These are phyloP conservation scores for Carex scoparia DNA, from an alignment of 176 grass and related monocot genomes.

Conservation along the genomic window DNA sequence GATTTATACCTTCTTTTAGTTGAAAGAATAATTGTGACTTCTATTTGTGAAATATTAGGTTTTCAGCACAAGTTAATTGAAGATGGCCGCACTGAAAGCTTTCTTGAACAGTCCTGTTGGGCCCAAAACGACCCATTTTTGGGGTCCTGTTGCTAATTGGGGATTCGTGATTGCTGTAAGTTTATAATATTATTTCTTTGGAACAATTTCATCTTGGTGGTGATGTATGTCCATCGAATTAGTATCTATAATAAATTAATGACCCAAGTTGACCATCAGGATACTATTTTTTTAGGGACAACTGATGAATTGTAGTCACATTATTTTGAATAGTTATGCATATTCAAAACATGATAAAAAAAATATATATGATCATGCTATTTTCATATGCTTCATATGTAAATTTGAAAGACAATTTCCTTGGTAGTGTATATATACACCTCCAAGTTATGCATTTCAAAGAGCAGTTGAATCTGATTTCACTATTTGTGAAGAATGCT, in stretches of 20 bases:
- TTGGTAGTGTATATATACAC: background rate
- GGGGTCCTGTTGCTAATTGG: constrained; percentile 74
- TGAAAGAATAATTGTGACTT: background rate
- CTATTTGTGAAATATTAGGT: constrained; percentile 6
- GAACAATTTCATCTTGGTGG: background rate
- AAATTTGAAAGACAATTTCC: background rate
- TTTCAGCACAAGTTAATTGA: constrained; percentile 2
- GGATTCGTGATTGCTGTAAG: constrained; percentile 64
- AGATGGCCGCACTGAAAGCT: constrained; percentile 37
- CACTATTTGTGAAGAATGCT: background rate
- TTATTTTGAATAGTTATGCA: background rate
- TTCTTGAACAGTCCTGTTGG: constrained; percentile 75
- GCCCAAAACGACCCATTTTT: constrained; percentile 82
- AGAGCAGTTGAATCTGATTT: background rate
- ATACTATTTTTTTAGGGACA: background rate
- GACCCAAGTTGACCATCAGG: background rate
- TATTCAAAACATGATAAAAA: background rate
- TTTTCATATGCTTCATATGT: background rate
- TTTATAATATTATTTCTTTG: background rate
- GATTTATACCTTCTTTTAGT: background rate
- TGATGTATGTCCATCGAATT: background rate
- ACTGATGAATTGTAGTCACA: background rate
- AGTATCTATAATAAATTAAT: background rate
- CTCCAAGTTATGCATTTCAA: background rate
- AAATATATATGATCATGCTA: background rate